Percentiles rank a stretch among this genome's conserved stretches.
Conservation (phyloP, 2,329 filamentous ascomycete species). For the Monilinia fructigena region DNA sequence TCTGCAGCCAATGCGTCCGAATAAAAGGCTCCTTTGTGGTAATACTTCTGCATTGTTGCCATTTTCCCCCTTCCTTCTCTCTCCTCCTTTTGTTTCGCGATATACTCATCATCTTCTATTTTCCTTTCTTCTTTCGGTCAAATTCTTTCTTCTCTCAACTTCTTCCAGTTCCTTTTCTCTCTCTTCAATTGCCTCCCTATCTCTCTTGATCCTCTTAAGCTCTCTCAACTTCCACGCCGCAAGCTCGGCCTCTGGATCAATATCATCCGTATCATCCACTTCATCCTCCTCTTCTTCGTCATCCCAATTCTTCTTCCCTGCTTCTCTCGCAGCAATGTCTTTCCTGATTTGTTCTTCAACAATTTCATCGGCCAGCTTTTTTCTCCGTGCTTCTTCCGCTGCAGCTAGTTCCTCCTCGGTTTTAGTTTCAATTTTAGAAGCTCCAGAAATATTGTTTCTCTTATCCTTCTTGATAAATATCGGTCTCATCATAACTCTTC, state of each 20-base stretch:
- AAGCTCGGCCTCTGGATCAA: slow-evolving; percentile 83
- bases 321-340: slow-evolving; percentile 70
- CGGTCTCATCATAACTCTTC: slow-evolving; percentile 59
- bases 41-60: slow-evolving; percentile 92
- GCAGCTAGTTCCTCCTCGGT: slow-evolving; percentile 46
- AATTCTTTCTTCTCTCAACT: slow-evolving; percentile 80
- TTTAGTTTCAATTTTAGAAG: slow-evolving; percentile 37
- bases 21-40: slow-evolving; percentile 95
- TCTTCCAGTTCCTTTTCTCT: slow-evolving; percentile 85
- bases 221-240: slow-evolving; percentile 95
- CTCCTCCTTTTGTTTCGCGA: slow-evolving; percentile 61
- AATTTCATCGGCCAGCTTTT: slow-evolving; percentile 72
- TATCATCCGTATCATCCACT: slow-evolving; percentile 83
- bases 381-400: slow-evolving; percentile 62
- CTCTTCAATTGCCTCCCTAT: slow-evolving; percentile 79
- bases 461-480: slow-evolving; percentile 63
- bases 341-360: slow-evolving; percentile 87
- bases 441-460: slow-evolving; percentile 40
- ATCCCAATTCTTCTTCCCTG: slow-evolving; percentile 84
- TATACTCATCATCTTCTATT: slow-evolving; percentile 76
- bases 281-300: slow-evolving; percentile 66
- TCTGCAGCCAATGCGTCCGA: slow-evolving; percentile 74
- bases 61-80: slow-evolving; percentile 71
- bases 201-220: slow-evolving; percentile 81
- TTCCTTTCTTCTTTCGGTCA: slow-evolving; percentile 81